phyloP scores from a whole-genome alignment of 371 early-diverging fungal genomes.

The Mortierella sp. region DNA sequence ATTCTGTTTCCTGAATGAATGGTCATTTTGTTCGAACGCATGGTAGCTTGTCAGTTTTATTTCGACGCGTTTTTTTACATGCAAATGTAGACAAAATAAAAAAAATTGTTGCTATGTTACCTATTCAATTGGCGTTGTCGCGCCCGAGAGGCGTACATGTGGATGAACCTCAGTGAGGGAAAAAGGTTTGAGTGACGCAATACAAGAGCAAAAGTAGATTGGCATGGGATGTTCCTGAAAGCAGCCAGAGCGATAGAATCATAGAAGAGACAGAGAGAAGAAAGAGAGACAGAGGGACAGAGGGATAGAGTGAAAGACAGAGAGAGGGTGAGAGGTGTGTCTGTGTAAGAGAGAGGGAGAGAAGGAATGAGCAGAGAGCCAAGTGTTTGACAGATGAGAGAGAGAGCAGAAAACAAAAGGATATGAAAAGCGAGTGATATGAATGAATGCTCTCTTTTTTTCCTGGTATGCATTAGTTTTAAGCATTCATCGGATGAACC shows the following conservation, averaged over 20 bases:
- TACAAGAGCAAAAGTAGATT: no score
- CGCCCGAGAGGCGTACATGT: no score
- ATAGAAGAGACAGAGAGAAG: neutral
- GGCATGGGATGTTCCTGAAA: slow-evolving; percentile 3
- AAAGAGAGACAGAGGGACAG: neutral
- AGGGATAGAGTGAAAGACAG: neutral
- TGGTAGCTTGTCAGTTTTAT: no score
- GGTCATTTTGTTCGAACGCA: no score
- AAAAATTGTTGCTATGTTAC: no score
- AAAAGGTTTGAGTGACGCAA: no score
- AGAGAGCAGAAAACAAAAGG: neutral
- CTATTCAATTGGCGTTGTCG: no score
- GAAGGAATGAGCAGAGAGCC: neutral
- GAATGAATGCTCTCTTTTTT: slow-evolving; percentile 5
- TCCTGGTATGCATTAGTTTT: neutral
- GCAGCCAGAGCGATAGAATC: neutral
- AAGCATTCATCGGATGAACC: no score
- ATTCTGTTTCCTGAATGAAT: no score
- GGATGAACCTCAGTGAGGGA: no score
- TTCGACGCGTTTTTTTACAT: no score
- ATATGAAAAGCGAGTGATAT: slow-evolving; percentile 10
- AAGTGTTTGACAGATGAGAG: neutral
- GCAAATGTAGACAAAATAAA: no score
- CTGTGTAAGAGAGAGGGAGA: neutral
- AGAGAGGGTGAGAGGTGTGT: neutral